Evolutionary conservation across 257 asterid genomes (phyloP).

Genomic region (Plantago major): DNA sequence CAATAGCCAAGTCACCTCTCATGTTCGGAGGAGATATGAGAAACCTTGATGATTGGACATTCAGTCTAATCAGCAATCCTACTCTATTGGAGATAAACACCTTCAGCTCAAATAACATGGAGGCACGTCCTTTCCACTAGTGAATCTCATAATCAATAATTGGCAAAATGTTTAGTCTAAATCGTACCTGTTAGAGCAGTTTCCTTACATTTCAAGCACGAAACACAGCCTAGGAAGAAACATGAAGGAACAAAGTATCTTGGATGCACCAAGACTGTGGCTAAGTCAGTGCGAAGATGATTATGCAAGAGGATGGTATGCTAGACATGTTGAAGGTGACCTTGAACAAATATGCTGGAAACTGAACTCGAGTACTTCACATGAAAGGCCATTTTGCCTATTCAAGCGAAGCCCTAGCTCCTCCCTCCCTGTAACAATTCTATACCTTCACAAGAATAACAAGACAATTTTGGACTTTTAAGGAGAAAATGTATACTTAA

Average conservation of each 20-base stretch:
- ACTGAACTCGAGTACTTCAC: conserved; percentile 28
- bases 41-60: conserved; percentile 47
- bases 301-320: conserved; percentile 61
- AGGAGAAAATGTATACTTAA: not conserved
- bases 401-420: conserved; percentile 45
- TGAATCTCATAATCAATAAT: conserved; percentile 3
- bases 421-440: conserved; percentile 40
- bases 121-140: conserved; percentile 46
- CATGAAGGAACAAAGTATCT: conserved; percentile 5
- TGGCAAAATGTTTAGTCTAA: conserved; percentile 3
- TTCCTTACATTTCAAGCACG: conserved; percentile 43
- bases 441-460: conserved; percentile 8
- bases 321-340: conserved; percentile 38
- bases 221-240: conserved; percentile 12
- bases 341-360: conserved; percentile 78
- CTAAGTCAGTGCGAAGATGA: conserved; percentile 61
- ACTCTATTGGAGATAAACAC: conserved; percentile 76
- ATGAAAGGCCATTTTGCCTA: conserved; percentile 56
- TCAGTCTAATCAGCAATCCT: conserved; percentile 67
- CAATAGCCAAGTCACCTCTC: conserved; percentile 88
- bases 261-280: conserved; percentile 31
- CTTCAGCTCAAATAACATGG: conserved; percentile 74
- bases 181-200: conserved; percentile 42
- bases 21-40: conserved; percentile 99
- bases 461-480: not conserved